A percentile compares a stretch with the other conserved stretches of the same genome.
phyloP scores from a whole-genome alignment of 2,329 filamentous ascomycete genomes.

The Zasmidium cellare region DNA sequence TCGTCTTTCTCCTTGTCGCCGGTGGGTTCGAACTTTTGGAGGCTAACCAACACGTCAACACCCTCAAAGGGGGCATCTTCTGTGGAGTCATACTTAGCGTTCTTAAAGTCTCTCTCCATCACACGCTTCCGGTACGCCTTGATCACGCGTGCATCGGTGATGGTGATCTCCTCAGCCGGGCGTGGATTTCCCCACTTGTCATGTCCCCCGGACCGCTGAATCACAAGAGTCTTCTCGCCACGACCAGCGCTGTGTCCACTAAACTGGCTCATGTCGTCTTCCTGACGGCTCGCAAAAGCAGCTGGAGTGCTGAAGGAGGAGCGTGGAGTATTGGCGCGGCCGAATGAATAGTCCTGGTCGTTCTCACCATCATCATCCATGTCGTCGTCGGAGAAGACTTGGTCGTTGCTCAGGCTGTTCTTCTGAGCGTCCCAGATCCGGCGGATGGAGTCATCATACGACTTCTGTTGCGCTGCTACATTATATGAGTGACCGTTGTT shows the following conservation, averaged over 20 bases:
- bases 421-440: constrained; percentile 92
- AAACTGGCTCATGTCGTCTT: constrained; percentile 69
- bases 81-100: constrained; percentile 57
- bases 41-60: constrained; percentile 42
- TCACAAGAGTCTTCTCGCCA: constrained; percentile 66
- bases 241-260: constrained; percentile 48
- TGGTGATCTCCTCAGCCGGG: constrained; percentile 22
- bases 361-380: constrained; percentile 59
- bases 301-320: constrained; percentile 65
- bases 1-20: constrained; percentile 67
- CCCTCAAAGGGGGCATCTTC: background rate
- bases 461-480: constrained; percentile 87
- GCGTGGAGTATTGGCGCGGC: constrained; percentile 60
- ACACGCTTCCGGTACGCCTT: constrained; percentile 81
- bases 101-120: constrained; percentile 68
- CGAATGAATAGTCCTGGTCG: constrained; percentile 38
- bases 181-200: constrained; percentile 62
- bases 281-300: constrained; percentile 53
- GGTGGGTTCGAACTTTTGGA: constrained; percentile 63
- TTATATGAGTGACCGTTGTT: constrained; percentile 93
- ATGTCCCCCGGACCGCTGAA: constrained; percentile 63
- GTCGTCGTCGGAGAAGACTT: constrained; percentile 74
- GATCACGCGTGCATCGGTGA: constrained; percentile 76
- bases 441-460: constrained; percentile 87
- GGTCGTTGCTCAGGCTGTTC: constrained; percentile 69